Base-by-base conservation (phyloP, 257 asterid species). In the Ilex aquifolium region DNA sequence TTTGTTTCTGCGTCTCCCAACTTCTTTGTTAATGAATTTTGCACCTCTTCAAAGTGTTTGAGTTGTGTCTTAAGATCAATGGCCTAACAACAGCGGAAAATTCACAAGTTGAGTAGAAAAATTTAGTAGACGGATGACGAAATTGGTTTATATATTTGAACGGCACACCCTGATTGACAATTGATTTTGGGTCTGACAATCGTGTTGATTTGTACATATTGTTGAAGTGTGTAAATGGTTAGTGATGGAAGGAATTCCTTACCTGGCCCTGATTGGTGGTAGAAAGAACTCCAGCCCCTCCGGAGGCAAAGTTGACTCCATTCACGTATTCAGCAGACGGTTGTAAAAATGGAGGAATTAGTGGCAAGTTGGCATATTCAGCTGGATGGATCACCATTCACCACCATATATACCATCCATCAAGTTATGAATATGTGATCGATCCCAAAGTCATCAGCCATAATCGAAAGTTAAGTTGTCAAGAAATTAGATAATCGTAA, bases 241-340 rank as follows among this genome's bases (percentile, higher is more conserved):
- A 32, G 53, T 0, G 52, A 21, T 2, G 39, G 53, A 46, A 13
- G 8, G 42, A 36, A 13, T 31, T 27, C 56, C 73, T 71, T 9
- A 82, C 85, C 71, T 72, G 64, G 44, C 83, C 81, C 68, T 63
- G 65, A 44, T 77, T 75, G 11, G 85, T 82, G 13, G 83, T 57
- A 21, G 85, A 63, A 53, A 82, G 83, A 57, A 79, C 63, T 15
- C 88, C 83, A 11, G 76, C 81, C 31, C 85, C 88, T 14, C 82
- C 85, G 30, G 88, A 79, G 16, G 85, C 88, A 65, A 82, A 82
- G 65, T 82, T 79, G n/a, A 72, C 82, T 27, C 88, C 88, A 57
- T 65, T 48, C 13, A 69, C 69, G 44, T 64, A 66, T 44, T 79
- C 77, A 70, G 68, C 77, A 49, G 72, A 63, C 12, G 83, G 77